Evolutionary conservation across 352 stramenopile genomes (phyloP), one percentile per base, ranked within the genome.

Genomic region (Nothophytophthora sp.): DNA sequence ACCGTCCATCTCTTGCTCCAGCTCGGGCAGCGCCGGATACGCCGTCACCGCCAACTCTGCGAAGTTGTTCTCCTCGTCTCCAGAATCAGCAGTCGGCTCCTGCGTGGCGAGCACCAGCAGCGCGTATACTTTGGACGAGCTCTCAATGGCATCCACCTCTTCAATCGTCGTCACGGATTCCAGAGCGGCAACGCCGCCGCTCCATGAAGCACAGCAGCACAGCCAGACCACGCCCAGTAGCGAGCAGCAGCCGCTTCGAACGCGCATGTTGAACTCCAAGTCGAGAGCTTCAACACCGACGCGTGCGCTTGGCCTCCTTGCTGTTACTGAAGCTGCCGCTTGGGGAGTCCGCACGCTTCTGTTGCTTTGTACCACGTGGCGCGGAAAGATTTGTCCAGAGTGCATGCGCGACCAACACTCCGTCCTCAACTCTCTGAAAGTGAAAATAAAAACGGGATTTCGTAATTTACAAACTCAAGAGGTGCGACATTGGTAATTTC

Each of bases 1-100:
- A 0, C 73, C 73, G 1, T 67, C 63, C 15, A 84, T 57, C 18
- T 81, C 57, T 29, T 70, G 63, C 55, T 79, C 73, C 4, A 84
- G 33, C n/a, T 61, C 52, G 12, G 27, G 23, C 15, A 84, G 53
- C 37, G 52, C n/a, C 36, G 73, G 67, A 44, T 79, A 81, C 49
- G 67, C 69, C 7, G 47, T 62, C 5, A 22, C 23, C 1, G 55
- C 63, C 32, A 78, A 48, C 11, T 73, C 67, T 11, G 63, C 36
- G 12, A 69, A 52, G 18, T 50, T 63, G 25, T 44, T 30, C 3
- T 60, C 45, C 20, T 61, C 16, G n/a, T n/a, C n/a, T n/a, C n/a
- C n/a, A n/a, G n/a, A n/a, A n/a, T n/a, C n/a, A n/a, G n/a, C n/a
- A 23, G n/a, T 34, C 33, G 41, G 49, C 19, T 62, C 50, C 15